Percentiles rank a stretch among this genome's conserved stretches.
These are phyloP conservation scores for Aspergillus nidulans DNA, from an alignment of 495 filamentous ascomycete species.

Conservation along the genomic window DNA sequence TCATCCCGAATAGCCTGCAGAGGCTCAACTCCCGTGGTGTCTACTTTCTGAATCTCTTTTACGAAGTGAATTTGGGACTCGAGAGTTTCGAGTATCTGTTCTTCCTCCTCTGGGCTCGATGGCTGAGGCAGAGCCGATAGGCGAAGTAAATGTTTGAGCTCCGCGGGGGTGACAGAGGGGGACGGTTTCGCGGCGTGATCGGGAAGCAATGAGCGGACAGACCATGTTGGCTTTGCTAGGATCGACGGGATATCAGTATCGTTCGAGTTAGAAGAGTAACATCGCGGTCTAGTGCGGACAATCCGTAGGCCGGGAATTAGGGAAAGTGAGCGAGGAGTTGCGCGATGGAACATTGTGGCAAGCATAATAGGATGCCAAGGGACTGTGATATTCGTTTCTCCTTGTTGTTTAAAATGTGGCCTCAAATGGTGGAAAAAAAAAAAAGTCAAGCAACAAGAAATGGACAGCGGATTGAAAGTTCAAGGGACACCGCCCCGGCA, in stretches of 20 bases:
- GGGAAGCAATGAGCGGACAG: slow-evolving; percentile 72
- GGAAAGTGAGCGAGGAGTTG: slow-evolving; percentile 11
- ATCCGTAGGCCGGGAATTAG: slow-evolving; percentile 5
- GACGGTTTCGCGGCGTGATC: slow-evolving; percentile 28
- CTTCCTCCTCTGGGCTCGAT: slow-evolving; percentile 50
- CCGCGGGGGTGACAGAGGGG: slow-evolving; percentile 42
- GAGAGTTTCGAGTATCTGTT: slow-evolving; percentile 65
- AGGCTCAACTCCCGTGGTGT: slow-evolving; percentile 67
- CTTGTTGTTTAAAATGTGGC: not conserved
- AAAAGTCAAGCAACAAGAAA: not conserved
- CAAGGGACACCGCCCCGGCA: not conserved
- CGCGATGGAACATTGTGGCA: slow-evolving; percentile 16
- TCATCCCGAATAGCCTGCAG: slow-evolving; percentile 80
- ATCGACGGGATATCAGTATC: slow-evolving; percentile 45
- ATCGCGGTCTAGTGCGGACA: slow-evolving; percentile 1
- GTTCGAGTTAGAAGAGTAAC: slow-evolving; percentile 28
- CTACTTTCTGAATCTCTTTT: slow-evolving; percentile 70
- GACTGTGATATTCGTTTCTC: not conserved
- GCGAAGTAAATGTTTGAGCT: slow-evolving; percentile 80
- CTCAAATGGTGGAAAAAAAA: not conserved
- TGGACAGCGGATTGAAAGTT: not conserved
- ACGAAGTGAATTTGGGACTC: slow-evolving; percentile 87
- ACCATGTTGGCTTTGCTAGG: slow-evolving; percentile 76
- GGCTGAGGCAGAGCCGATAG: slow-evolving; percentile 85
- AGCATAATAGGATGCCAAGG: not conserved